Evolutionary conservation across 306 rosid species (phyloP), one percentile per base, ranked within the genome.

Genomic region (Geum urbanum): DNA sequence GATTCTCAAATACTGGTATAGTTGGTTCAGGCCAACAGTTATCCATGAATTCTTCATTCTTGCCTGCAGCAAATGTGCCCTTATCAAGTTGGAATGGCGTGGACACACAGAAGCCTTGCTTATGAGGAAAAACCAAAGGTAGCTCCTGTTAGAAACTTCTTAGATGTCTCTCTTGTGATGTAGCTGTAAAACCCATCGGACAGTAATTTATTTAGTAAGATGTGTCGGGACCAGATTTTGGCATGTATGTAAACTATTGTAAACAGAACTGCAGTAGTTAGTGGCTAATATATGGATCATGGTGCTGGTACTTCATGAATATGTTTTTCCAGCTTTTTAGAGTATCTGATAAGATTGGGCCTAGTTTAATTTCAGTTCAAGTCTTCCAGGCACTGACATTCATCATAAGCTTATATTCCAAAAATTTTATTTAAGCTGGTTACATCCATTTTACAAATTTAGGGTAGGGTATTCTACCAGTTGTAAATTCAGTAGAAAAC

Each of bases 11-110:
- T 27, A 43, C 19, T 52, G 57, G 84, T 16, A 86, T 72, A n/a
- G 68, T 83, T 71, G 84, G 76, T 82, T 77, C 92, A 27, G 77
- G 77, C 63, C 78, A 81, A 39, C 81, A 74, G 47, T 50, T 80
- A 64, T 83, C 87, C 51, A 47, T 18, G 57, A 74, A 78, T 71
- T 70, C 79, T 67, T 32, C 91, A 60, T 69, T 76, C 63, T 68
- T 56, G 8, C 73, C 87, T 8, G 40, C 48, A 44, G 80, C 62
- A 63, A 76, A 67, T 24, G 39, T 49, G 52, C 72, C 52, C 69
- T 49, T 68, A 61, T 82, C 79, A 59, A 35, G 37, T 59, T 15
- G 45, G 48, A 61, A 80, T 9, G 88, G 75, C 24, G 72, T 82
- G 67, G 85, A 77, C 82, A 77, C 92, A 20, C 73, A 55, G 73